These are phyloP conservation scores for Coemansia sp. DNA, from an alignment of 192 early-diverging fungal species.

Conservation along the genomic window DNA sequence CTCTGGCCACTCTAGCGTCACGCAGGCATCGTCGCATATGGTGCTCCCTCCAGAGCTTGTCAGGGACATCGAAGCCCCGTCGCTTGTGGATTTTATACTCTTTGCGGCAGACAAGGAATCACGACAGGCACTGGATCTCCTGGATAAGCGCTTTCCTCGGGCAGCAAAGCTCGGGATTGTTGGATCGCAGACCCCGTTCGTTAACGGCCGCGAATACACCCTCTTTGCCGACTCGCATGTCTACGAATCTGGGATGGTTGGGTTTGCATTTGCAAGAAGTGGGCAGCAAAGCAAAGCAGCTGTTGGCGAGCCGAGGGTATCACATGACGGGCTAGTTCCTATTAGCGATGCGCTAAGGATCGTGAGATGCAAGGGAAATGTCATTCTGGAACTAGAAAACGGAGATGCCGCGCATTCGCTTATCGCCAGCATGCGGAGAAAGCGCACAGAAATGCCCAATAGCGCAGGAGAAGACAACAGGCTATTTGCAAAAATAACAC, in stretches of 20 bases:
- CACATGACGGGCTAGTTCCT: constrained; percentile 6
- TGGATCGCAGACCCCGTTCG: constrained; percentile 44
- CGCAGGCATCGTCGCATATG: constrained; percentile 29
- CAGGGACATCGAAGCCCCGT: constrained; percentile 3
- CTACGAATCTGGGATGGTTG: constrained; percentile 28
- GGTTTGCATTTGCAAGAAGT: constrained; percentile 27
- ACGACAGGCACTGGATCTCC: constrained; percentile 27
- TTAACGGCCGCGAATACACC: constrained; percentile 43
- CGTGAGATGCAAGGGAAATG: constrained; percentile 40
- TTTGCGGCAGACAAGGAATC: constrained; percentile 40
- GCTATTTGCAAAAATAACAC: constrained; percentile 31
- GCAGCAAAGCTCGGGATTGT: constrained; percentile 43
- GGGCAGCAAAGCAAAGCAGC: background rate
- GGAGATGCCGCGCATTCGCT: constrained; percentile 22
- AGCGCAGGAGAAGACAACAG: background rate
- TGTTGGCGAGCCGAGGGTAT: background rate
- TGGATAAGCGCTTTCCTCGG: constrained; percentile 32
- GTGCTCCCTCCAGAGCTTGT: constrained; percentile 29
- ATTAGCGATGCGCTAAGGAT: constrained; percentile 33
- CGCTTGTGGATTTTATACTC: constrained; percentile 20
- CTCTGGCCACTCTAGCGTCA: constrained; percentile 22
- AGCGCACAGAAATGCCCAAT: background rate
- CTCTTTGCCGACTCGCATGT: constrained; percentile 8
- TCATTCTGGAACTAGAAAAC: constrained; percentile 45
- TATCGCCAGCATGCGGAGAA: constrained; percentile 25